Base-by-base conservation (phyloP, 2,329 filamentous ascomycete species). In the Neonectria sp. region DNA sequence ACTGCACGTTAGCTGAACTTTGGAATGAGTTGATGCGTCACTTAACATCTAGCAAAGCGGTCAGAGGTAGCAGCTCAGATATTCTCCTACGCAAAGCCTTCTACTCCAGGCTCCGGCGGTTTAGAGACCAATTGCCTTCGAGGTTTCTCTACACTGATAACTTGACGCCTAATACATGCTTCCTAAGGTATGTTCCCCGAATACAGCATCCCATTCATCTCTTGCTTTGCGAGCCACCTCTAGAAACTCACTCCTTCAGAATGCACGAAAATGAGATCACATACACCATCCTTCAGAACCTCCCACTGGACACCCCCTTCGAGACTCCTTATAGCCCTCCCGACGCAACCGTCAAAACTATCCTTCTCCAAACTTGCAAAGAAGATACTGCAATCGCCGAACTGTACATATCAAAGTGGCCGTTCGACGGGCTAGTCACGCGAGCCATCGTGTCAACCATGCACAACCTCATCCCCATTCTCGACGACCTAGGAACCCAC, bases 231-330 rank as follows among this genome's bases (percentile, higher is more conserved):
- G 2, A 49, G 24, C 25, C 11, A 17, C 24, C 46, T n/a, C 2
- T 4, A 15, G 29, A 33, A 21, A 33, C 37, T 58, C 4, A 58
- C 35, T 15, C 6, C 12, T 21, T 7, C 11, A 58, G 40, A 17
- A 46, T 46, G 55, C 55, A 58, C 17, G 55, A 58, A 46, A 46
- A 58, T n/a, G 55, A 58, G n/a, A 17, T 58, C 9, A 31, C 37
- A 33, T 45, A 58, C 11, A 45, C 24, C 13, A 15, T 48, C 17
- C 55, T 58, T 24, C 55, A 46, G 15, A 25, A 43, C 3, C 55
- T 58, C 8, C 55, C 55, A 15, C 9, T 46, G 2, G 17, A 48
- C 29, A 31, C 55, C 3, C 15, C 6, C 8, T 58, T 58, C 25
- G 55, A 58, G 9, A 48, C 40, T 6, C 40, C 13, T 2, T 48